A percentile compares a stretch with the other conserved stretches of the same genome.
These are phyloP conservation scores for Lunularia cruciata DNA, from an alignment of 225 moss, liverwort and hornwort species.

Conservation along the genomic window DNA sequence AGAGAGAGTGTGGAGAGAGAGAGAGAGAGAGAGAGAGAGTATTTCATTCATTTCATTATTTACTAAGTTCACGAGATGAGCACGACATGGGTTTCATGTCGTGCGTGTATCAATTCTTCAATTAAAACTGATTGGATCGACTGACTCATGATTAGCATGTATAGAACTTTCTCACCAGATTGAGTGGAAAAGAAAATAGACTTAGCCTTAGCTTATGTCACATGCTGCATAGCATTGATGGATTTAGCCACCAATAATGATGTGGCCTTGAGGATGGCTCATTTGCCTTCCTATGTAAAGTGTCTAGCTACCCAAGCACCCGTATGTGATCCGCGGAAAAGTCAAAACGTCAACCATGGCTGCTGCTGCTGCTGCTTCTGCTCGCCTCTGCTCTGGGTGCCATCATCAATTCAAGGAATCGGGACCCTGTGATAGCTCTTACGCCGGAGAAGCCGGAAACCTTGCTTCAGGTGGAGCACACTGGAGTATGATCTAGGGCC, in stretches of 20 bases:
- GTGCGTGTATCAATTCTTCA: slow-evolving; percentile 5
- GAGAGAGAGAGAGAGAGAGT: slow-evolving; percentile 6
- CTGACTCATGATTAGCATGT: slow-evolving; percentile 4
- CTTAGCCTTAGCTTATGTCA: neutral
- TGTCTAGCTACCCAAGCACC: neutral
- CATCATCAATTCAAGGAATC: neutral
- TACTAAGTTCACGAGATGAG: neutral
- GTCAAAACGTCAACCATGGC: neutral
- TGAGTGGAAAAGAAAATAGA: slow-evolving; percentile 5
- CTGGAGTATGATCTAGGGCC: neutral
- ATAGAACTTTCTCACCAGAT: neutral
- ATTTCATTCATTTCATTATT: slow-evolving; percentile 3
- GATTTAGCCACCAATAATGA: neutral
- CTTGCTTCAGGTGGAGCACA: too few species aligned
- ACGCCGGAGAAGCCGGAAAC: too few species aligned
- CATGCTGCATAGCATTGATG: neutral
- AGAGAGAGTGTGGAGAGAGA: neutral
- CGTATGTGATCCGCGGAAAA: neutral
- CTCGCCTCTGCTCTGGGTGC: neutral
- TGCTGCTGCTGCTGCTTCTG: neutral
- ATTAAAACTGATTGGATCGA: neutral
- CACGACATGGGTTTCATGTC: too few species aligned
- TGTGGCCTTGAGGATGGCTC: neutral
- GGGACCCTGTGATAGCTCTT: neutral
- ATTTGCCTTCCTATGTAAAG: neutral